These are phyloP conservation scores for Neurospora sp. DNA, from an alignment of 2,329 filamentous ascomycete genomes.

Conservation along the genomic window DNA sequence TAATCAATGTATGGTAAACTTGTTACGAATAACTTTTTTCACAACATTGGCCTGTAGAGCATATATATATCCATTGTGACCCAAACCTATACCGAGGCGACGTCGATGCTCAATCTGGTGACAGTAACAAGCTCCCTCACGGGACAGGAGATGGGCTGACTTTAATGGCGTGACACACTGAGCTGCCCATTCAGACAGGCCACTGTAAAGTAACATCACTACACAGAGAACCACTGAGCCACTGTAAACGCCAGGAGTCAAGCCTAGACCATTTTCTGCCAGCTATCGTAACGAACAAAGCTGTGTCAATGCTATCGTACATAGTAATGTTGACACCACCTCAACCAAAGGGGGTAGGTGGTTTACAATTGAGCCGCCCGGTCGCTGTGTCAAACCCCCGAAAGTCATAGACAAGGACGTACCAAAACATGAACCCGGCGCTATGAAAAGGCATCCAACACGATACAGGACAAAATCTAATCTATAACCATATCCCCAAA, in stretches of 20 bases:
- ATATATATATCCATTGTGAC: background rate
- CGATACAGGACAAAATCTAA: constrained; percentile 1
- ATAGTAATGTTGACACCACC: background rate
- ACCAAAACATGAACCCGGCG: background rate
- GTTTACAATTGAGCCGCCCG: background rate
- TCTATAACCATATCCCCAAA: constrained; percentile 10
- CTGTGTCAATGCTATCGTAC: background rate
- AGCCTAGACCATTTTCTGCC: background rate
- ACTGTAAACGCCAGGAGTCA: background rate
- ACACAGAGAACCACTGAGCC: background rate
- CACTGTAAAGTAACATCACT: background rate
- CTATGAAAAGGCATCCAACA: constrained; percentile 5
- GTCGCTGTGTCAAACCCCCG: background rate
- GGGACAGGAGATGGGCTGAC: background rate
- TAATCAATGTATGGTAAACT: background rate
- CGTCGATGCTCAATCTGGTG: background rate
- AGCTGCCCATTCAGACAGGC: background rate
- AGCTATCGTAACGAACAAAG: background rate
- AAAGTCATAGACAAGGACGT: background rate
- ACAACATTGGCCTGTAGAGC: background rate
- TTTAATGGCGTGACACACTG: background rate
- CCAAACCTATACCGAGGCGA: background rate
- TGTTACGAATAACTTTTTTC: background rate
- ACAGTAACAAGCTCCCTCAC: background rate
- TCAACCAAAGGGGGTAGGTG: background rate